phyloP scores from a whole-genome alignment of 495 filamentous ascomycete species.

The Podospora pseudopauciseta region DNA sequence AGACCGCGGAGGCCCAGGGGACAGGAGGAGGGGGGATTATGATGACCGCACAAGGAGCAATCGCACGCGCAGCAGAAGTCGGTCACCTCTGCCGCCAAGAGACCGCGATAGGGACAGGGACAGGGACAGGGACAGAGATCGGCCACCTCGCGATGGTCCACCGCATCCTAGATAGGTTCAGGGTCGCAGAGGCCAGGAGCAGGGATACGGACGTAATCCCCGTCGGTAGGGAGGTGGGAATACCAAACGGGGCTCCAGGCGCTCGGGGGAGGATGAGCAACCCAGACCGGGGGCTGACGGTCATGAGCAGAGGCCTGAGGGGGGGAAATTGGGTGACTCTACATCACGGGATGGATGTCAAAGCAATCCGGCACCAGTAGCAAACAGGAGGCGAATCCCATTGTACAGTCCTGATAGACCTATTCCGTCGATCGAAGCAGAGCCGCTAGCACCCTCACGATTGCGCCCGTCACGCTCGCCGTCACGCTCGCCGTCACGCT shows the following conservation, averaged over 20 bases:
- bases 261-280: too few species aligned
- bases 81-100: conserved; percentile 37
- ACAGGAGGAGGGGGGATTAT: conserved; percentile 36
- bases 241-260: neutral
- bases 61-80: conserved; percentile 48
- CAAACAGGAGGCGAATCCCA: too few species aligned
- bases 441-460: too few species aligned
- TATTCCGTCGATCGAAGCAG: too few species aligned
- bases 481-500: too few species aligned
- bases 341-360: too few species aligned
- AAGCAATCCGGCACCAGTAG: too few species aligned
- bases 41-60: conserved; percentile 47
- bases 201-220: neutral
- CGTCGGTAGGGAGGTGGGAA: neutral
- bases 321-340: too few species aligned
- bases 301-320: too few species aligned
- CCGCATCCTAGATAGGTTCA: conserved; percentile 39
- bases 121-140: conserved; percentile 39
- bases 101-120: conserved; percentile 22
- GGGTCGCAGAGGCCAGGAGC: neutral
- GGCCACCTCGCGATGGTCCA: conserved; percentile 30
- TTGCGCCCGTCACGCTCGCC: too few species aligned
- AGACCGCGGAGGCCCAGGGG: conserved; percentile 33
- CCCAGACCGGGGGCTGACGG: too few species aligned
- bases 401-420: too few species aligned